Conservation (phyloP, 2,329 filamentous ascomycete genomes). For the Dactylonectria estremocensis region DNA sequence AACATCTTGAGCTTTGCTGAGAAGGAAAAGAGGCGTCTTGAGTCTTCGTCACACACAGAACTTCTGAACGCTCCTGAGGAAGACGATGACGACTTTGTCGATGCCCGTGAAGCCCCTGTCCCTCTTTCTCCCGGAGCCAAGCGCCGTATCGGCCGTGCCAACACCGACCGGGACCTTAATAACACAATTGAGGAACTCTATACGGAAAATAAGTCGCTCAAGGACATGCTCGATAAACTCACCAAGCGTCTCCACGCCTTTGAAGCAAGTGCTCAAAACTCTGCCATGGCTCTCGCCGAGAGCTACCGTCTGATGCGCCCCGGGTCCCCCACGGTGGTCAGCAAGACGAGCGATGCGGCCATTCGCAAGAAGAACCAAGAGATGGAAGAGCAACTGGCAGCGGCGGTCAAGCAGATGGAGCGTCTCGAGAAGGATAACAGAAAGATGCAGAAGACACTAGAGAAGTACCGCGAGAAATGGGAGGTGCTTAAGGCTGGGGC, state of each 20-base stretch:
- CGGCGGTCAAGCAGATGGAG: slow-evolving; percentile 73
- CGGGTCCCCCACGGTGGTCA: slow-evolving; percentile 63
- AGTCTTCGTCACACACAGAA: slow-evolving; percentile 65
- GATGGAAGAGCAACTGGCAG: slow-evolving; percentile 76
- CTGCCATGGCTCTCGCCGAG: slow-evolving; percentile 87
- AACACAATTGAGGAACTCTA: slow-evolving; percentile 91
- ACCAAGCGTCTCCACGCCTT: slow-evolving; percentile 92
- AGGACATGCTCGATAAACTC: slow-evolving; percentile 87
- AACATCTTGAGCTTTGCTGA: slow-evolving; percentile 83
- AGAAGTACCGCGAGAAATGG: slow-evolving; percentile 74
- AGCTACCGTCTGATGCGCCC: slow-evolving; percentile 78
- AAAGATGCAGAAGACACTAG: slow-evolving; percentile 69
- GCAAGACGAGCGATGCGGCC: slow-evolving; percentile 51
- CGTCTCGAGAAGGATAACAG: slow-evolving; percentile 75
- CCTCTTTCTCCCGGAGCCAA: slow-evolving; percentile 60
- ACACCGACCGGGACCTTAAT: slow-evolving; percentile 61
- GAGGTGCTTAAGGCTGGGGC: slow-evolving; percentile 73
- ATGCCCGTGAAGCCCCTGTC: slow-evolving; percentile 79
- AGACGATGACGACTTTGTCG: slow-evolving; percentile 89
- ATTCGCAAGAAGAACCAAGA: slow-evolving; percentile 70
- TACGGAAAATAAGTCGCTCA: slow-evolving; percentile 89
- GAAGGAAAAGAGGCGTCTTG: slow-evolving; percentile 75
- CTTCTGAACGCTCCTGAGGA: slow-evolving; percentile 69
- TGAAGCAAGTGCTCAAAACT: slow-evolving; percentile 91
- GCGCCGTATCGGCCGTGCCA: slow-evolving; percentile 58